Evolutionary conservation across 179 eudicot genomes (phyloP).

Genomic region (Beta macrorhiza): DNA sequence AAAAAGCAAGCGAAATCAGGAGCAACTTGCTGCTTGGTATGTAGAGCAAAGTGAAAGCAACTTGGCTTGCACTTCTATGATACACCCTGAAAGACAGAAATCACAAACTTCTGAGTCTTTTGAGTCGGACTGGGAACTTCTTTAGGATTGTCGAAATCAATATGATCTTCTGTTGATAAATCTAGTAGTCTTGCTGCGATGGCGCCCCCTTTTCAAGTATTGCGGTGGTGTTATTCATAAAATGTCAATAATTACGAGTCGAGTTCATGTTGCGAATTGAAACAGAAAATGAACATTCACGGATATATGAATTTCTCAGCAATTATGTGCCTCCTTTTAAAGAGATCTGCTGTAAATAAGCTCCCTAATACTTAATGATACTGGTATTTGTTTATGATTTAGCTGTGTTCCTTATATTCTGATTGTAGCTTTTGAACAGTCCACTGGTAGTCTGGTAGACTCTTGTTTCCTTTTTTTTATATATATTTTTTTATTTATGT

Average conservation of each 20-base stretch:
- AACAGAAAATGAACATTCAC: neutral
- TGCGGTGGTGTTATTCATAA: constrained; percentile 22
- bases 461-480: no score
- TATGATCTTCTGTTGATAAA: neutral
- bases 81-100: constrained; percentile 1
- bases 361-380: neutral
- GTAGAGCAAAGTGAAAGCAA: constrained; percentile 18
- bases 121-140: constrained; percentile 84
- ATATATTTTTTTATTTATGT: neutral
- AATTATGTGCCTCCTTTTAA: neutral
- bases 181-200: neutral
- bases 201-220: constrained; percentile 25
- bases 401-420: neutral
- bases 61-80: neutral
- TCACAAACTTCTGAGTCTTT: constrained; percentile 28
- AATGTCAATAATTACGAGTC: constrained; percentile 7
- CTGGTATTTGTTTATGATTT: neutral
- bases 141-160: constrained; percentile 30
- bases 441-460: no score
- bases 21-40: constrained; percentile 33
- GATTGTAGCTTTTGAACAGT: no score
- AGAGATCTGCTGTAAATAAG: neutral
- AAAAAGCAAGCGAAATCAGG: constrained; percentile 44
- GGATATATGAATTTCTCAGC: neutral
- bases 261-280: neutral